These are phyloP conservation scores for Gymnopus androsaceus DNA, from an alignment of 1,284 basidiomycete genomes.

Conservation along the genomic window DNA sequence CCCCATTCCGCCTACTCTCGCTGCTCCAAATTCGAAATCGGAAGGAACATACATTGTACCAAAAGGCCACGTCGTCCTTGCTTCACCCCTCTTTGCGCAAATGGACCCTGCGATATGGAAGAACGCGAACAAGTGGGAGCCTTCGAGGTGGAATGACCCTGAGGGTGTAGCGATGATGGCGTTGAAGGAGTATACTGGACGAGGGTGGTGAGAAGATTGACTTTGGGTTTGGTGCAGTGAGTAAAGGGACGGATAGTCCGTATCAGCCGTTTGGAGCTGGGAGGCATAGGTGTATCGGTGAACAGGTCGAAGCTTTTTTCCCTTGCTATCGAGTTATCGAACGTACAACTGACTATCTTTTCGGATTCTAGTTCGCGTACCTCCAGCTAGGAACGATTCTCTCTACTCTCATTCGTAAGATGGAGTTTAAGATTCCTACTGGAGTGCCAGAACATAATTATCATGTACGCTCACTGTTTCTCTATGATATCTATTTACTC, in stretches of 20 bases:
- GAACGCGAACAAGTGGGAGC: constrained; percentile 75
- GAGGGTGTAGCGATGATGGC: constrained; percentile 78
- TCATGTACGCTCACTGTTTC: constrained; percentile 57
- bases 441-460: constrained; percentile 87
- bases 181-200: constrained; percentile 72
- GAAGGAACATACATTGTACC: constrained; percentile 83
- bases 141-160: constrained; percentile 82
- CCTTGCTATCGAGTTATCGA: constrained; percentile 23
- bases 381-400: constrained; percentile 90
- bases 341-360: constrained; percentile 6
- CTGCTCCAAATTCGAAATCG: constrained; percentile 57
- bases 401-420: constrained; percentile 74
- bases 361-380: constrained; percentile 78
- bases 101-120: constrained; percentile 88
- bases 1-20: constrained; percentile 79
- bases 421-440: constrained; percentile 73
- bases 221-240: constrained; percentile 93
- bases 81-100: constrained; percentile 88
- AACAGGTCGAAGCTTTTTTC: constrained; percentile 76
- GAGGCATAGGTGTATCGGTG: constrained; percentile 92
- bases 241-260: constrained; percentile 87
- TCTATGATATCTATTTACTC: not conserved
- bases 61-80: constrained; percentile 89
- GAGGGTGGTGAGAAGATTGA: constrained; percentile 87
- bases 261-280: constrained; percentile 98